Evolutionary conservation across 2,329 filamentous ascomycete genomes (phyloP).

Genomic region (Nothomitra cinnamomea): DNA sequence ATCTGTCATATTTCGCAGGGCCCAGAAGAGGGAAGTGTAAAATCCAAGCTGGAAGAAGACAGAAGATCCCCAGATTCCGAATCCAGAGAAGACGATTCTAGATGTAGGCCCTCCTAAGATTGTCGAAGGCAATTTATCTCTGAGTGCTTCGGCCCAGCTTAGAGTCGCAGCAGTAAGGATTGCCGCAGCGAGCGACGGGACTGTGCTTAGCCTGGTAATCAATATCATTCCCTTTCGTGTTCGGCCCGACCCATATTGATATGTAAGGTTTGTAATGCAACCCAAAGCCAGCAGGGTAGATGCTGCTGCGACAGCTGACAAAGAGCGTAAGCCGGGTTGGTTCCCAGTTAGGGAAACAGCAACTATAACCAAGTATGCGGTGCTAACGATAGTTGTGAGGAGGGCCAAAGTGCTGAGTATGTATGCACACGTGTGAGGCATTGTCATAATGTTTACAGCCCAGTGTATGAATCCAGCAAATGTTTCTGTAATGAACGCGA

Average conservation of each 20-base stretch:
- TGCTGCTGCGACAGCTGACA: constrained; percentile 18
- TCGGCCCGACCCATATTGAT: constrained; percentile 17
- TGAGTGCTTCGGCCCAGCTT: constrained; percentile 7
- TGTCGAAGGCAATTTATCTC: constrained; percentile 14
- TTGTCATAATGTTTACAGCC: constrained; percentile 11
- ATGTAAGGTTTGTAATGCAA: constrained; percentile 17
- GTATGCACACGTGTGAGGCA: constrained; percentile 18
- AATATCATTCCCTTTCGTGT: neutral
- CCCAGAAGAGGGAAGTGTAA: constrained; percentile 17
- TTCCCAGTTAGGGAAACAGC: constrained; percentile 18
- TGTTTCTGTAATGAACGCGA: neutral
- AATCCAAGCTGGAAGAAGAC: constrained; percentile 17
- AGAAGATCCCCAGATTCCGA: constrained; percentile 19
- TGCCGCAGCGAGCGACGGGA: constrained; percentile 7
- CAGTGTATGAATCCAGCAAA: neutral
- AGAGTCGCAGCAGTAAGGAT: constrained; percentile 8
- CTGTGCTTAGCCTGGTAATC: constrained; percentile 6
- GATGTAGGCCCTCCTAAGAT: constrained; percentile 6
- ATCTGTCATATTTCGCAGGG: neutral
- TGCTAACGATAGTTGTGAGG: constrained; percentile 19
- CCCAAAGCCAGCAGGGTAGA: constrained; percentile 14
- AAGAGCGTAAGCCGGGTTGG: constrained; percentile 14
- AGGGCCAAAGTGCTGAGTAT: constrained; percentile 19
- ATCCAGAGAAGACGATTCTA: constrained; percentile 19
- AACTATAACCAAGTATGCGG: constrained; percentile 21